A percentile compares a stretch with the other conserved stretches of the same genome.
These are phyloP conservation scores for Chamaecrista fasciculata DNA, from an alignment of 306 rosid species.

Conservation along the genomic window DNA sequence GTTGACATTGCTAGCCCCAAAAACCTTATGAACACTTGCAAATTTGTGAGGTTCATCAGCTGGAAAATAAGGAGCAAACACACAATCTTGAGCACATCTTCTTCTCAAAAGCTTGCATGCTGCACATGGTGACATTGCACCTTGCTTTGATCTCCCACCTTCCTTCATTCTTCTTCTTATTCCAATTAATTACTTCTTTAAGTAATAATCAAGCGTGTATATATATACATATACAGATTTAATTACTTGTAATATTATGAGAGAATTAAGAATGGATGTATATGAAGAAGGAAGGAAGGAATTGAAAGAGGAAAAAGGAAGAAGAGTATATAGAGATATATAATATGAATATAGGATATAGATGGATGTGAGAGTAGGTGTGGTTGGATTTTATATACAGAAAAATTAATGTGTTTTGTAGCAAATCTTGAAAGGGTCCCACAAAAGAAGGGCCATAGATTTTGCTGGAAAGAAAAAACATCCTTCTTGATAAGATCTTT, in stretches of 20 bases:
- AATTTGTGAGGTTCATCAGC: constrained; percentile 95
- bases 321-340: too few relatives aligned
- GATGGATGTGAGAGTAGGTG: constrained; percentile 18
- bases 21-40: constrained; percentile 89
- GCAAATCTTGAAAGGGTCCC: constrained; percentile 78
- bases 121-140: constrained; percentile 85
- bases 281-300: neutral
- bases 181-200: too few relatives aligned
- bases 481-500: constrained; percentile 69
- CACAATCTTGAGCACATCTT: constrained; percentile 79
- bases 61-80: constrained; percentile 95
- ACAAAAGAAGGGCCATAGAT: constrained; percentile 70
- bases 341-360: too few relatives aligned
- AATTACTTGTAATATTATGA: too few relatives aligned
- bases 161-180: constrained; percentile 50
- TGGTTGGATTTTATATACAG: constrained; percentile 39
- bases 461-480: constrained; percentile 57
- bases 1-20: constrained; percentile 98
- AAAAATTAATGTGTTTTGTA: constrained; percentile 26
- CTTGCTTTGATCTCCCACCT: constrained; percentile 70
- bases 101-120: constrained; percentile 95
- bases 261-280: constrained; percentile 6
- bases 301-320: too few relatives aligned
- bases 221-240: too few relatives aligned
- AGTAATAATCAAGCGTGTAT: too few relatives aligned